These are phyloP conservation scores for Chrysoporthe puriensis DNA, from an alignment of 2,329 filamentous ascomycete species.

Conservation along the genomic window DNA sequence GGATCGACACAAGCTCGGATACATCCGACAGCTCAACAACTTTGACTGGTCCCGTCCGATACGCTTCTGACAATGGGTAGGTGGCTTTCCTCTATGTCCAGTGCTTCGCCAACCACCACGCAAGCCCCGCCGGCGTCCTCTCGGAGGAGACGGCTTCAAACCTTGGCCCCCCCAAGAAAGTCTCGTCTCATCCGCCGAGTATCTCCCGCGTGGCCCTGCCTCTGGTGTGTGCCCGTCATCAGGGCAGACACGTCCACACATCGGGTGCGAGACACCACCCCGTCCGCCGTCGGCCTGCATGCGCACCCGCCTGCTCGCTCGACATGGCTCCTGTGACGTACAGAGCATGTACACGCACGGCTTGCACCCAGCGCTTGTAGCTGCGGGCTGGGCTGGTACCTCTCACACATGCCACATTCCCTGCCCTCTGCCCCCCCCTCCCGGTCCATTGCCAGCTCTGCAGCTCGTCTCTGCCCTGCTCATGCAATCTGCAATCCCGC, in stretches of 20 bases:
- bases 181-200: not conserved
- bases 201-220: not conserved
- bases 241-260: not conserved
- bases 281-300: constrained; percentile 1
- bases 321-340: constrained; percentile 13
- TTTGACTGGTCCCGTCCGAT: constrained; percentile 11
- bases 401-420: constrained; percentile 9
- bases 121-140: not conserved
- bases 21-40: not conserved
- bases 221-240: not conserved
- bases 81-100: constrained; percentile 9
- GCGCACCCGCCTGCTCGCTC: not conserved
- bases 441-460: constrained; percentile 14
- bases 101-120: not conserved
- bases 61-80: constrained; percentile 25
- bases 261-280: constrained; percentile 6
- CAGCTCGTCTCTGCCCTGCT: constrained; percentile 15
- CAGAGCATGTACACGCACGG: constrained; percentile 8
- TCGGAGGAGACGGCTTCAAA: constrained; percentile 1
- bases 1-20: not conserved
- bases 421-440: constrained; percentile 6
- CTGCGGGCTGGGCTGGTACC: constrained; percentile 1
- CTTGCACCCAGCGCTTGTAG: constrained; percentile 18
- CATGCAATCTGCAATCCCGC: constrained; percentile 12
- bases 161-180: not conserved